Evolutionary conservation across 2,329 filamentous ascomycete species (phyloP), one percentile per base, ranked within the genome.

Genomic region (Paecilomyces variotii): DNA sequence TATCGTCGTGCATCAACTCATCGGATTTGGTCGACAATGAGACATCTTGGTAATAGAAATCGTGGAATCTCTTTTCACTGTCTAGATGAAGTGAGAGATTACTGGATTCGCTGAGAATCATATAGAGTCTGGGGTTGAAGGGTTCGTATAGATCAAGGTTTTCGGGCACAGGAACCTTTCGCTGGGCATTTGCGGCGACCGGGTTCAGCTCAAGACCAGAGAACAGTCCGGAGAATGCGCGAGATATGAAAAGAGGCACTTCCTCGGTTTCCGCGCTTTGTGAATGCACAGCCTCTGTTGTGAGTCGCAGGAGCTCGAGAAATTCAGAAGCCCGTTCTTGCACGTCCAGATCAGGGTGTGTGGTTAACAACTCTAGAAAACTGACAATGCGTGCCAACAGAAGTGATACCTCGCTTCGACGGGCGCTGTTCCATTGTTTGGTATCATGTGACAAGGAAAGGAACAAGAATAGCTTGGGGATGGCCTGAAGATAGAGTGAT

Each of bases 261-360:
- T 94, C 88, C 24, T 76, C 63, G 2, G 50, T 58, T 30, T 65
- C 61, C 19, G 67, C 60, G 12, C 65, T 61, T 45, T 68, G 64
- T 3, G 72, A 67, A 3, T 67, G 70, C 35, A 79, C 63, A 49
- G 93, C 91, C 76, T 99, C 94, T 0, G 87, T 86, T 1, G 90
- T 91, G 52, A 99, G 80, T 59, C 91, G 91, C 67, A 97, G 84
- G 11, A 97, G 80, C 70, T 99, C 94, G 0, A 91, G 82, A 66
- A 96, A 95, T 70, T 97, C 92, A 1, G 97, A 92, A 2, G 92
- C 88, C 58, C 94, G 85, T 73, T 97, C 94, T 74, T 99, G 94
- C 2, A 99, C 91, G 70, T 99, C 94, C 1, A 99, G 80, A 66
- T 87, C 90, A 0, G 93, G 92, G 71, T 97, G 91, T 49, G 87